Base-by-base conservation (phyloP, 1,284 basidiomycete species). In the Neotropicomus parvogracilis region DNA sequence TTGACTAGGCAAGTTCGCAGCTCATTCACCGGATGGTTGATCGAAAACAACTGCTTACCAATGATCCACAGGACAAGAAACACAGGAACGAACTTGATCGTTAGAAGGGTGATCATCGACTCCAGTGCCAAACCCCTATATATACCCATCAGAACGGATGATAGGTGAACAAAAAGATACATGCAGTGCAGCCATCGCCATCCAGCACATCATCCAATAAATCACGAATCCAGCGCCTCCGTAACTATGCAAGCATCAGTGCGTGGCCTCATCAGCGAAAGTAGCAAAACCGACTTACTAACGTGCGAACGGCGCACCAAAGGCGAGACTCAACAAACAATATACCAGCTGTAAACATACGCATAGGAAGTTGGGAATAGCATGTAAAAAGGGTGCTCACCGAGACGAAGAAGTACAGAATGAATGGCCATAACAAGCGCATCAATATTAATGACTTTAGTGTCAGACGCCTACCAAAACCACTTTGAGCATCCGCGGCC, bases 141-240 rank as follows among this genome's bases (percentile, higher is more conserved):
- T n/a, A 40, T n/a, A 34, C 5, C 13, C 28, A 6, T 62, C 33
- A 54, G 53, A 17, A 11, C 20, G n/a, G 19, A 14, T 17, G 32
- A 33, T 12, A 2, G 14, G 17, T 3, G 35, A 17, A 20, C 3
- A 19, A 40, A 4, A 27, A 36, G 28, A 44, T 34, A 69, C 75
- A 20, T 61, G 74, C 79, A 80, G 65, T 0, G 82, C 70, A 16
- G 74, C 59, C 83, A 85, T 85, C 13, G 72, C 78, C 40, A 78
- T 54, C 75, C 75, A 88, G 48, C 80, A 79, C 52, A 85, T 67
- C 77, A 86, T 83, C 82, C 85, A 89, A 69, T 85, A 88, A 19
- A 88, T 68, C 53, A 89, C 69, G 65, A 89, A 88, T 0, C 86
- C 88, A 0, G 67, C 73, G 24, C 67, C 63, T 8, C 78, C 77